Evolutionary conservation across 176 grass and related monocot species (phyloP), one percentile per base, ranked within the genome.

Genomic region (Otatea glauca): DNA sequence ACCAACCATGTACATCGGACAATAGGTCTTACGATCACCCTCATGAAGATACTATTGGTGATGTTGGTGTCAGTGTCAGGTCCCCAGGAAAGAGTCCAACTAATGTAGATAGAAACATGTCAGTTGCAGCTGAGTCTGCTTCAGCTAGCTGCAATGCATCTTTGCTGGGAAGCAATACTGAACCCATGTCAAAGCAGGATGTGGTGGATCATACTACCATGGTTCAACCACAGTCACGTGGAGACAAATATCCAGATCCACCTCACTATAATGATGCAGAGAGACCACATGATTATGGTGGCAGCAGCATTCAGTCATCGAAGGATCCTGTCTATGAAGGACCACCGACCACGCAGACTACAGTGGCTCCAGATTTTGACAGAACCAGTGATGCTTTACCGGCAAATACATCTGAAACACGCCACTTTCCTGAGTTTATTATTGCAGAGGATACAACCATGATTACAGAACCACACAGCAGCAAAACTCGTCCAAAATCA

Each of bases 271-370:
- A 53, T 29, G 42, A 75, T 81, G 77, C 12, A 82, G 64, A 86
- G 43, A 55, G 54, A 24, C 9, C 58, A 72, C 45, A 72, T 66
- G 56, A 68, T 68, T 39, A 38, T 68, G 59, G 6, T 2, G 9
- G 4, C 50, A 23, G 39, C 73, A 72, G 41, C 15, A 41, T 77
- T 72, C 83, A 82, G 47, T 54, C 78, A 68, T 76, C 39, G 11
- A 77, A 82, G 66, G 48, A 68, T 89, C 39, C 38, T 4, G 77
- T 60, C 56, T 65, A 77, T 86, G 65, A 72, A 86, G 72, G 56
- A 41, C 17, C 21, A 41, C 17, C 16, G 6, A 38, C 20, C 9
- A 25, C 14, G 72, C 64, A 70, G n/a, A 27, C 77, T 70, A 62
- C 38, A 10, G 58, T 29, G 21, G 67, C 72, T 72, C 65, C 88